Percentiles rank a stretch among this genome's conserved stretches.
Evolutionary conservation across 202 grass and related monocot genomes (phyloP).

Genomic region (Panicum hallii): DNA sequence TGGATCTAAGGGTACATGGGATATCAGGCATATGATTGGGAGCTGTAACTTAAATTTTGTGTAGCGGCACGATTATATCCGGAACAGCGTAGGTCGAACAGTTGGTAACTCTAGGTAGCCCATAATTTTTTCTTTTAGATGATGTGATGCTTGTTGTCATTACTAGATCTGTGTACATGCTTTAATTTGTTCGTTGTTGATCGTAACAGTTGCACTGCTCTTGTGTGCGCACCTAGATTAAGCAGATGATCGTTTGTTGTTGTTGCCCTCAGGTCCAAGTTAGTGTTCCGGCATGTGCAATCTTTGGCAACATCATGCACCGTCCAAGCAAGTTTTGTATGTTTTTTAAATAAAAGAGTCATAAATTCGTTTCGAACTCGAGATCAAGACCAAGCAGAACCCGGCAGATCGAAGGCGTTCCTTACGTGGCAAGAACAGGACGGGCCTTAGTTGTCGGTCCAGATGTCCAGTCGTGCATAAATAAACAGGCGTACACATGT

Average conservation of each 20-base stretch:
- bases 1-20: not conserved
- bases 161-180: slow-evolving; percentile 7
- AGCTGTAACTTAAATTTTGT: not conserved
- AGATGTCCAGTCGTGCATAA: too few relatives aligned
- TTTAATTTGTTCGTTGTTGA: not conserved
- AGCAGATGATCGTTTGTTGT: too few relatives aligned
- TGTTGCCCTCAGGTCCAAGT: not conserved
- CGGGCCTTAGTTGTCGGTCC: too few relatives aligned
- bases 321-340: too few relatives aligned
- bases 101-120: not conserved
- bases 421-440: too few relatives aligned
- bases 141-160: not conserved
- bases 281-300: too few relatives aligned
- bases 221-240: not conserved
- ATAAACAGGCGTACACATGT: too few relatives aligned
- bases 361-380: too few relatives aligned
- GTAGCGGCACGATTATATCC: not conserved
- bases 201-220: not conserved
- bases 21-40: not conserved
- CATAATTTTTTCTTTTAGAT: not conserved
- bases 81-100: not conserved
- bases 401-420: too few relatives aligned
- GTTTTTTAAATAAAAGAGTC: too few relatives aligned
- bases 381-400: too few relatives aligned
- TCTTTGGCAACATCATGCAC: too few relatives aligned